Evolutionary conservation across 2,329 filamentous ascomycete species (phyloP), one percentile per base, ranked within the genome.

Genomic region (Monosporascus sp.): DNA sequence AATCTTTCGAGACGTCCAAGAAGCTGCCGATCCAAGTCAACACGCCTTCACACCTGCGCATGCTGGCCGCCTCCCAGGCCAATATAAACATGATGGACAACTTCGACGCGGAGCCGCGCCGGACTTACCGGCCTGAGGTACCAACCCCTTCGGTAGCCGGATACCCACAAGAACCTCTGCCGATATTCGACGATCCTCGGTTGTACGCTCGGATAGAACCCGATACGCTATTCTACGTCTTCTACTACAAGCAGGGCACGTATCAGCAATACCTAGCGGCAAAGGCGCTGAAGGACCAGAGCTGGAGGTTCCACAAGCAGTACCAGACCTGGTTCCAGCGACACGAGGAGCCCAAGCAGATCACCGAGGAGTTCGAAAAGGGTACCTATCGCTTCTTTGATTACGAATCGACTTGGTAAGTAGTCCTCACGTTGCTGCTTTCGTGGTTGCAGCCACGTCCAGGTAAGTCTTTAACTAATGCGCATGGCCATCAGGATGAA

Each of bases 241-340:
- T 99, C 74, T 99, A 99, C 78, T 99, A 99, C 77, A 91, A 93
- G 63, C 94, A 99, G 72, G 91, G 91, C 26, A 92, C 91, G 1
- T 92, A 96, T 63, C 92, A 97, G 70, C 94, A 99, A 70, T 97
- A 92, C 68, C 80, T 97, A 55, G 91, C 94, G 1, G 94, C 94
- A 16, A 96, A 96, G 73, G 91, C 94, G n/a, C 77, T 99, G 50
- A 99, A 99, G 75, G 90, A 93, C 61, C 94, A 99, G 73, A 97
- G 92, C 72, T 99, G 94, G 94, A 84, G 94, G 53, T 99, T 99
- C 71, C 94, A 99, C 76, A 99, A 99, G 78, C 94, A 97, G 72
- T 99, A 99, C 69, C 94, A 96, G 72, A 99, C 94, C 1, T 99
- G 94, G 94, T 99, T 99, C 68, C 94, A 99, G 73, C 83, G 94